Evolutionary conservation across 139 green algal genomes (phyloP).

Genomic region (Chlamydomonas sp.): DNA sequence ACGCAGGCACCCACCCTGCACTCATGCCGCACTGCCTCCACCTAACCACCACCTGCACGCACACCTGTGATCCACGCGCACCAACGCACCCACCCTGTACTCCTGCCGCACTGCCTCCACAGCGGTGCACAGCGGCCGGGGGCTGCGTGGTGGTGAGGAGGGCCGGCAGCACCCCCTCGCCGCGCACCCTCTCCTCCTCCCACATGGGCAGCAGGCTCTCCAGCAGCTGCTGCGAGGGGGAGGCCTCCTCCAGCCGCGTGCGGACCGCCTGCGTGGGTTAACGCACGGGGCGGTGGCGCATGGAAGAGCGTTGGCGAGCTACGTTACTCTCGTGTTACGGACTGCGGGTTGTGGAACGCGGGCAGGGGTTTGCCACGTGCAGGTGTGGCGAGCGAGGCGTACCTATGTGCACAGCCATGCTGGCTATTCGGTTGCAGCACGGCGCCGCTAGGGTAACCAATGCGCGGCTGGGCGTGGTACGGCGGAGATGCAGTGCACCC

Average conservation of each 20-base stretch:
- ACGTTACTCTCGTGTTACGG: no score
- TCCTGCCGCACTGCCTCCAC: slow-evolving; percentile 66
- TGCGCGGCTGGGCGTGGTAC: no score
- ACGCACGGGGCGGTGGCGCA: no score
- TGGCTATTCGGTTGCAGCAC: no score
- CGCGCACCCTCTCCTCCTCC: slow-evolving; percentile 79
- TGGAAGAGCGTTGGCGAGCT: not conserved
- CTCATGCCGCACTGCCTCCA: not conserved
- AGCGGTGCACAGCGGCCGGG: slow-evolving; percentile 61
- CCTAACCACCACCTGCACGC: not conserved
- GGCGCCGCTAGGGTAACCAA: no score
- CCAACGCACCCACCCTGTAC: slow-evolving; percentile 45
- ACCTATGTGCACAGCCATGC: no score
- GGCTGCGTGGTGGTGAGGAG: slow-evolving; percentile 59
- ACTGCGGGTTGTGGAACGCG: no score
- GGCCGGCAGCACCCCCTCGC: slow-evolving; percentile 62
- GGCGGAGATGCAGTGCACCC: not conserved
- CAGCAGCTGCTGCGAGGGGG: slow-evolving; percentile 73
- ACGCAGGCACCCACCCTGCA: not conserved
- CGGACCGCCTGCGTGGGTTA: slow-evolving; percentile 55
- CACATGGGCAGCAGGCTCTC: slow-evolving; percentile 90
- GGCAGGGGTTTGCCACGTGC: no score
- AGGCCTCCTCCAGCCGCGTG: slow-evolving; percentile 67
- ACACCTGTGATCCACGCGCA: not conserved
- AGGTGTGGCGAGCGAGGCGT: no score